Evolutionary conservation across 1,284 basidiomycete species (phyloP), one percentile per base, ranked within the genome.

Genomic region (Moniliophthora roreri): DNA sequence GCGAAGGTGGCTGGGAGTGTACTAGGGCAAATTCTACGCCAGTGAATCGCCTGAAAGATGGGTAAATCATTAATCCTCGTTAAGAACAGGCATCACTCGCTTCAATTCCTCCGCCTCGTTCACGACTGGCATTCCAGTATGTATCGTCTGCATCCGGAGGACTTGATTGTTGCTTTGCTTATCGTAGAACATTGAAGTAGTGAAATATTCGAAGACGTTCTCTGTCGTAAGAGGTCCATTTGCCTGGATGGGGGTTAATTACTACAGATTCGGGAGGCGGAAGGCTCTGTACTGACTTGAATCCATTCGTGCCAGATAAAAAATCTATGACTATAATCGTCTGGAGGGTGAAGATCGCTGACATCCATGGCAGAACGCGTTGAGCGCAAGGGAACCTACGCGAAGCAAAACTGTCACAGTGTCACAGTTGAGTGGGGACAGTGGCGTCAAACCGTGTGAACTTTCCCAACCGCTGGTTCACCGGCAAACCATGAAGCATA

Each of bases 281-380:
- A 45, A 41, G n/a, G 46, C 34, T 46, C 45, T 39, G 55, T 63
- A 52, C 6, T 32, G 48, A 82, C 86, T 78, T 87, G 84, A 53
- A 91, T 85, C 88, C 88, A 91, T 68, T 91, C 89, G 66, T 90
- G 88, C 89, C 89, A 91, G 58, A 91, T 90, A 70, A 90, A 91
- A 70, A 89, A 91, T 11, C 85, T 75, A 66, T 89, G 85, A 57
- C 79, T 86, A 67, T 88, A 86, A 69, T 91, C 88, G 64, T 91
- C 89, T 58, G 80, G 74, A 24, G 89, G 88, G 62, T 90, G 89
- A 38, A 91, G 72, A 62, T 91, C 87, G 63, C 77, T 80, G 62
- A 82, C 68, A 61, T 89, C 86, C 85, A 89, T 87, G 54, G 37
- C 11, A 39, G 28, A 32, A 32, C 28, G 28, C 28, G 28, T 11